Base-by-base conservation (phyloP, 2,329 filamentous ascomycete genomes). In the Calonectria pteridis region DNA sequence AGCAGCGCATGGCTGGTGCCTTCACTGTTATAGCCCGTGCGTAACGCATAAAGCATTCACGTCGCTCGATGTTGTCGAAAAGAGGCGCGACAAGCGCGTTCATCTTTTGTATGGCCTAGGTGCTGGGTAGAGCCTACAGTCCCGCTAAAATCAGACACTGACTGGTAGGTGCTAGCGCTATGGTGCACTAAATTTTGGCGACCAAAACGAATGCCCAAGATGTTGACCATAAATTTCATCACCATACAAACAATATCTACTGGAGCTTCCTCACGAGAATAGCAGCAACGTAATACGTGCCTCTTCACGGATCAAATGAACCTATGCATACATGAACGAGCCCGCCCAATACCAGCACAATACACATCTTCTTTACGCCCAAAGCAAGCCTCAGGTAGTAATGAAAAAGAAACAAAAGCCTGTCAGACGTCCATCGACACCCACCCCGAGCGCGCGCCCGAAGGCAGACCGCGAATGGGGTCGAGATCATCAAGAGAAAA, bases 401-500 rank as follows among this genome's bases (percentile, higher is more conserved):
- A 53, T 53, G 50, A 53, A 53, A 53, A 53, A 53, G 29, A 53
- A 53, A 53, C 4, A 28, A 28, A 29, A 53, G 50, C 50, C 50
- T 53, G 50, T 53, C 50, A 53, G 50, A 53, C 50, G 50, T 53
- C 50, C 50, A 53, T 53, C 50, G 29, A 53, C 6, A 53, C 50
- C 50, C 50, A 53, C 50, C 50, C 50, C 50, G 50, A 53, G 50
- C 50, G 50, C 50, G 50, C 50, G 50, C 50, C 50, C 50, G 50
- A 53, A 53, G 50, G 50, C 50, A 53, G 50, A 53, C 50, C 50
- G 50, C 50, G 18, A 53, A 53, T 26, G 50, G 50, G 50, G 50
- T 53, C 26, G 50, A 53, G 50, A 53, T 53, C 50, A 53, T 53
- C 50, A 53, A 53, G 50, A 53, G 50, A 31, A 53, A 53, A 53